Conservation (phyloP, 2,329 filamentous ascomycete species). For the Ascochyta viciae-villosae region DNA sequence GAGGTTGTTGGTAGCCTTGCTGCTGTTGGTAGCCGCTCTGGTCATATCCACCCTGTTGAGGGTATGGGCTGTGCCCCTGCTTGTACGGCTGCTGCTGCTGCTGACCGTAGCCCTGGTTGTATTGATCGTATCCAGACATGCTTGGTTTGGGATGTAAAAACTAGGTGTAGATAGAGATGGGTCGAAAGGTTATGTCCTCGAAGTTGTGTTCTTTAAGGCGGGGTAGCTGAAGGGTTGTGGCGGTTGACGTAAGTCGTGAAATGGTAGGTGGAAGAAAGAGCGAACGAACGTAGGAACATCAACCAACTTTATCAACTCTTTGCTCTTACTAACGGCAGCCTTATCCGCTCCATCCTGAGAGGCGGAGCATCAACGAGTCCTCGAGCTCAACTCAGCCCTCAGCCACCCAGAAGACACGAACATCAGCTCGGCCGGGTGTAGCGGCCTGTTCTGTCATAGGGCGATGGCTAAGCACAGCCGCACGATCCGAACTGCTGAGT, state of each 20-base stretch:
- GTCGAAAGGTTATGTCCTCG: background rate
- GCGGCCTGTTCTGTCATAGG: conserved; percentile 24
- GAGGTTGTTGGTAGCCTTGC: conserved; percentile 41
- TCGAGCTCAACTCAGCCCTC: conserved; percentile 43
- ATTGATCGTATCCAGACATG: conserved; percentile 63
- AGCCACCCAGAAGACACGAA: conserved; percentile 23
- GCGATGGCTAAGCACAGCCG: conserved; percentile 13
- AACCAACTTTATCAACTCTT: conserved; percentile 26
- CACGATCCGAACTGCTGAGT: conserved; percentile 13
- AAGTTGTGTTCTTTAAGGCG: conserved; percentile 6
- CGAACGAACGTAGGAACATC: conserved; percentile 22
- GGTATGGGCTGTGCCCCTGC: conserved; percentile 39
- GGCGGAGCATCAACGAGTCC: conserved; percentile 39
- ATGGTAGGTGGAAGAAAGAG: conserved; percentile 4
- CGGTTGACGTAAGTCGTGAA: conserved; percentile 16
- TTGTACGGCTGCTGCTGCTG: conserved; percentile 45
- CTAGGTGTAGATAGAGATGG: background rate
- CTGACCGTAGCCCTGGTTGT: conserved; percentile 45
- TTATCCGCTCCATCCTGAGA: conserved; percentile 26
- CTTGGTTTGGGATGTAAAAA: conserved; percentile 11
- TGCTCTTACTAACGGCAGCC: conserved; percentile 25
- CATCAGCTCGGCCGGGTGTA: conserved; percentile 23
- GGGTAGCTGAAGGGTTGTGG: conserved; percentile 12
- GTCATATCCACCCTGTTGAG: conserved; percentile 41
- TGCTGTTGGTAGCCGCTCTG: conserved; percentile 42